Base-by-base conservation (phyloP, 257 asterid genomes). In the Scutellaria baicalensis region DNA sequence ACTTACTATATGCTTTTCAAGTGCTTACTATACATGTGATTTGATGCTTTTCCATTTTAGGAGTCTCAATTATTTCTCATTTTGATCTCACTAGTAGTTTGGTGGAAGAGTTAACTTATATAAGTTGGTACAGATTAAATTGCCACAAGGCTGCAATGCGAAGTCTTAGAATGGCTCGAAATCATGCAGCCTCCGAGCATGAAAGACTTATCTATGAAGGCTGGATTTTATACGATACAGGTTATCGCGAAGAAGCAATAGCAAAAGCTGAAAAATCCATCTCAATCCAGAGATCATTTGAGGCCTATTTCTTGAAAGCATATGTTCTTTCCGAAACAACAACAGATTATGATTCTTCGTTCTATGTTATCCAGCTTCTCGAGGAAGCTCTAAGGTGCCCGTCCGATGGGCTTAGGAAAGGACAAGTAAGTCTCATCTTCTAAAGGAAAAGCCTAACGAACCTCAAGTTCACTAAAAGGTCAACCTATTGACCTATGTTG, bases 381-480 rank as follows among this genome's bases (percentile, higher is more conserved):
- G 96, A 89, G 79, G 98, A 94, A 84, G 97, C 99, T 75, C 97
- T 94, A 55, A 85, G 96, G 80, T 94, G 98, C 75, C 98, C 97
- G 2, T 94, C 98, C 16, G 99, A 94, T 73, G 96, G 93, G 68
- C 98, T 94, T 63, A 79, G 99, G 76, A 94, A 94, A 82, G 99
- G 99, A 83, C 99, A 94, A 74, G 99, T 88, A 79, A 80, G 88
- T 75, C 45, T 38, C 49, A 9, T 69, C 44, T 54, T 66, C 54
- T 40, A 40, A 10, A 7, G 13, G 13, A 39, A 23, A 10, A 14
- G 33, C 33, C 33, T 27, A 2, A 27, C 33, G 4, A 5, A 27
- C 33, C 33, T 27, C 2, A 27, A 2, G 33, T 27, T 27, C 33
- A 27, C 33, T 27, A 2, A 27, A 27, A 27, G 4, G 33, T 27